Evolutionary conservation across 495 filamentous ascomycete species (phyloP).

Genomic region (Penicillium fimorum): DNA sequence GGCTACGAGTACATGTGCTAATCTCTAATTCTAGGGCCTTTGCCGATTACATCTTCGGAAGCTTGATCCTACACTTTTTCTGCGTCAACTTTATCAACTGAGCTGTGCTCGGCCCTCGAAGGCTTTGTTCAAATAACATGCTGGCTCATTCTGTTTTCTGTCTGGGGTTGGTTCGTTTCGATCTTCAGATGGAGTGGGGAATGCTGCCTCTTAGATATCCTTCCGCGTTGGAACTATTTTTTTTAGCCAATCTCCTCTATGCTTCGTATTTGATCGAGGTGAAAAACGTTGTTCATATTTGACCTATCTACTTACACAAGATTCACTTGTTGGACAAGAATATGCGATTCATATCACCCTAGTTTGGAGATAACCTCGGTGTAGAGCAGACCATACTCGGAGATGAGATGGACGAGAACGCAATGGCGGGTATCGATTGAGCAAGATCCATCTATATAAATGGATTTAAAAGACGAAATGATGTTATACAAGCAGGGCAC

Average conservation of each 20-base stretch:
- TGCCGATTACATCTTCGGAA: constrained; percentile 94
- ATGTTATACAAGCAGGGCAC: constrained; percentile 1
- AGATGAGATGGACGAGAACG: neutral
- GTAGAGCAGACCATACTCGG: neutral
- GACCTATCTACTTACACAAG: neutral
- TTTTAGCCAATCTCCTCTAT: neutral
- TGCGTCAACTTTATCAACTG: constrained; percentile 99
- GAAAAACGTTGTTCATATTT: neutral
- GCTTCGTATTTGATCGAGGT: neutral
- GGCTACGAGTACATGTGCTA: neutral
- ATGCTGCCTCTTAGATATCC: constrained; percentile 4
- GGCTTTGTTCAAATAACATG: neutral
- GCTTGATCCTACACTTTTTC: constrained; percentile 95
- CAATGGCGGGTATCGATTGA: constrained; percentile 12
- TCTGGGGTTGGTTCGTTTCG: constrained; percentile 14
- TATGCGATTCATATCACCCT: neutral
- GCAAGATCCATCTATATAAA: constrained; percentile 11
- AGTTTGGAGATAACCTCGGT: neutral
- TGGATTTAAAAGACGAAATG: neutral
- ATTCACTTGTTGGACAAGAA: constrained; percentile 1
- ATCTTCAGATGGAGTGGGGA: constrained; percentile 8
- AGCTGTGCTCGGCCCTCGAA: constrained; percentile 15
- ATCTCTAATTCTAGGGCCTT: constrained; percentile 65
- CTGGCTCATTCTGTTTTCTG: constrained; percentile 7
- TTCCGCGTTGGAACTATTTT: neutral